Evolutionary conservation across 2,329 filamentous ascomycete genomes (phyloP).

Genomic region (Aspergillus tubingensis): DNA sequence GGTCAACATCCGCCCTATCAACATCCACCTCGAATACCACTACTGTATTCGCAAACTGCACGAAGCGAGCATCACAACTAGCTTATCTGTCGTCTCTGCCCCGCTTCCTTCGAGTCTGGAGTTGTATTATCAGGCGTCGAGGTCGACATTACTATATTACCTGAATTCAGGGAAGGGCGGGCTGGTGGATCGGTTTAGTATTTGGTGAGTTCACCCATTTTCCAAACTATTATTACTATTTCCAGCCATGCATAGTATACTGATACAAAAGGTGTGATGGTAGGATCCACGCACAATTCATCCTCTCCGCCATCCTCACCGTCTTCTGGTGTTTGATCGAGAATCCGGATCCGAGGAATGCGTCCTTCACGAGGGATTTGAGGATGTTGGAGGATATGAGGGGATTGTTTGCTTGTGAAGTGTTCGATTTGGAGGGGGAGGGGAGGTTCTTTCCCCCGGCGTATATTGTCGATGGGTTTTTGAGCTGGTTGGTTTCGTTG

Average conservation of each 20-base stretch:
- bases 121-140: slow-evolving; percentile 26
- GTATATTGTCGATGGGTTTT: not conserved
- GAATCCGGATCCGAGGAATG: not conserved
- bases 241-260: not conserved
- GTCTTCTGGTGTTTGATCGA: slow-evolving; percentile 1
- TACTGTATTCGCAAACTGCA: slow-evolving; percentile 28
- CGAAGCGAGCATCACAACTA: slow-evolving; percentile 16
- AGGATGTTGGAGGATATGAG: slow-evolving; percentile 7
- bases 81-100: not conserved
- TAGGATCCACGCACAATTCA: slow-evolving; percentile 11
- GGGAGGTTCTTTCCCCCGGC: not conserved
- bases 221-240: not conserved
- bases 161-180: not conserved
- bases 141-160: slow-evolving; percentile 26
- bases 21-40: slow-evolving; percentile 30
- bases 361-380: not conserved
- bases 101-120: slow-evolving; percentile 27
- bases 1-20: slow-evolving; percentile 25
- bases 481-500: not conserved
- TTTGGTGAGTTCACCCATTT: not conserved
- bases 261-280: not conserved
- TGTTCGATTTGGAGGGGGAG: too few relatives aligned
- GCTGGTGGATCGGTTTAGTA: not conserved
- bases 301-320: slow-evolving; percentile 6
- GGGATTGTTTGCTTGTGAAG: not conserved